phyloP scores from a whole-genome alignment of 2,329 filamentous ascomycete species.

The Biscogniauxia marginata region DNA sequence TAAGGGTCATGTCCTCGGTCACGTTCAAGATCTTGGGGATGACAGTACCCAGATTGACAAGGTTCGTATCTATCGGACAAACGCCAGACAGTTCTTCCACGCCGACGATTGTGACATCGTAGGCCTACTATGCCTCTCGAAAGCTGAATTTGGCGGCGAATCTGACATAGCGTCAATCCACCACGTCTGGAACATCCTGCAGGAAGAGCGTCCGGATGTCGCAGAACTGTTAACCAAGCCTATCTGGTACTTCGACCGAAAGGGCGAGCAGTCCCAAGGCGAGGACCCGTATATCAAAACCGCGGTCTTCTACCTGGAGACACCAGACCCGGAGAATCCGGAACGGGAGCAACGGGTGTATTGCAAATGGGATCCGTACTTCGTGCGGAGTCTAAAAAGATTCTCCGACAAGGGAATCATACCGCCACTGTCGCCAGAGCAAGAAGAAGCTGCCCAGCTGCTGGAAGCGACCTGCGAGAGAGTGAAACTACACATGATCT shows the following conservation, averaged over 20 bases:
- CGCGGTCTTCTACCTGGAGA: slow-evolving; percentile 75
- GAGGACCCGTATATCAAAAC: slow-evolving; percentile 73
- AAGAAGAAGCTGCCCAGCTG: slow-evolving; percentile 65
- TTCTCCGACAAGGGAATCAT: slow-evolving; percentile 74
- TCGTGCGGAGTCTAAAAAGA: slow-evolving; percentile 70
- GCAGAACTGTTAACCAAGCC: slow-evolving; percentile 72
- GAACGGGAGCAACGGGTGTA: slow-evolving; percentile 66
- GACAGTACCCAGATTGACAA: slow-evolving; percentile 79
- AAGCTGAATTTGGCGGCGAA: slow-evolving; percentile 78
- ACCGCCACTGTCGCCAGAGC: slow-evolving; percentile 67
- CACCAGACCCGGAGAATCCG: slow-evolving; percentile 33
- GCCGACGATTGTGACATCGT: slow-evolving; percentile 81
- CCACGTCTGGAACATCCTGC: slow-evolving; percentile 77
- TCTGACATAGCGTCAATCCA: slow-evolving; percentile 78
- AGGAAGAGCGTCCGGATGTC: slow-evolving; percentile 73
- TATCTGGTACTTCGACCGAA: slow-evolving; percentile 90
- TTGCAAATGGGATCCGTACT: slow-evolving; percentile 91
- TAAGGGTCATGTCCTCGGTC: slow-evolving; percentile 76
- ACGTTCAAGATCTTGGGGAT: slow-evolving; percentile 86
- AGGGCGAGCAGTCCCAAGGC: slow-evolving; percentile 74
- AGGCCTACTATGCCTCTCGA: slow-evolving; percentile 76
- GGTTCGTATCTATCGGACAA: slow-evolving; percentile 87
- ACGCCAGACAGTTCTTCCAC: slow-evolving; percentile 83
- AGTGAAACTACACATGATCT: slow-evolving; percentile 77
- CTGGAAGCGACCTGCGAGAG: slow-evolving; percentile 75